phyloP scores from a whole-genome alignment of 139 green algal genomes.

The Closterium sp. region DNA sequence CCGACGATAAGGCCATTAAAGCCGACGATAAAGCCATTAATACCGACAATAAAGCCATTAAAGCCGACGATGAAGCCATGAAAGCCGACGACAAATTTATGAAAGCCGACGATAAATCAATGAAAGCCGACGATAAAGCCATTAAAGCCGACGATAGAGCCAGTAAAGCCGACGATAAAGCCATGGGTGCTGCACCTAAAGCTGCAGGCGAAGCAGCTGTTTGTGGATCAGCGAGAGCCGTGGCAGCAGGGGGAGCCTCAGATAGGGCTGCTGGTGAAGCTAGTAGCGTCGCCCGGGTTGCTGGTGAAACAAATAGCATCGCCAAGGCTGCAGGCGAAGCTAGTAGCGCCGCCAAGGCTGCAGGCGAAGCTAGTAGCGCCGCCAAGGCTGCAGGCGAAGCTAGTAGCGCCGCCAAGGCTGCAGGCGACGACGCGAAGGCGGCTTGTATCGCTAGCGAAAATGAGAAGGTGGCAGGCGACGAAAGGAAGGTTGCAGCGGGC shows the following conservation, averaged over 20 bases:
- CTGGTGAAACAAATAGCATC: too few species aligned
- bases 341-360: too few species aligned
- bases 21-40: too few species aligned
- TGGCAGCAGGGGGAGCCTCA: not conserved
- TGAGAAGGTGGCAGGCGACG: not conserved
- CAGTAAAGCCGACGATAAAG: not conserved
- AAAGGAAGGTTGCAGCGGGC: too few species aligned
- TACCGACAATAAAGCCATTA: not conserved
- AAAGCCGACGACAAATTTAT: not conserved
- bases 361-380: not conserved
- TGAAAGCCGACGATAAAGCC: not conserved
- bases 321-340: too few species aligned
- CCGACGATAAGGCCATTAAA: too few species aligned
- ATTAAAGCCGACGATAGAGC: not conserved
- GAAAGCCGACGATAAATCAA: not conserved
- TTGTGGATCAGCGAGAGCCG: not conserved
- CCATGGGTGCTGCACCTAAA: not conserved
- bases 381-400: not conserved
- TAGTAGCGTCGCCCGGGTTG: not conserved
- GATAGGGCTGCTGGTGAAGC: not conserved
- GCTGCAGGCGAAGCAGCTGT: not conserved
- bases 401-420: not conserved
- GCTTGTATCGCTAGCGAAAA: not conserved
- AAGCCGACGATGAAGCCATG: not conserved
- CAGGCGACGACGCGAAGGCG: not conserved